Evolutionary conservation across 148 eudicot species (phyloP).

Genomic region (Fagopyrum homotropicum): DNA sequence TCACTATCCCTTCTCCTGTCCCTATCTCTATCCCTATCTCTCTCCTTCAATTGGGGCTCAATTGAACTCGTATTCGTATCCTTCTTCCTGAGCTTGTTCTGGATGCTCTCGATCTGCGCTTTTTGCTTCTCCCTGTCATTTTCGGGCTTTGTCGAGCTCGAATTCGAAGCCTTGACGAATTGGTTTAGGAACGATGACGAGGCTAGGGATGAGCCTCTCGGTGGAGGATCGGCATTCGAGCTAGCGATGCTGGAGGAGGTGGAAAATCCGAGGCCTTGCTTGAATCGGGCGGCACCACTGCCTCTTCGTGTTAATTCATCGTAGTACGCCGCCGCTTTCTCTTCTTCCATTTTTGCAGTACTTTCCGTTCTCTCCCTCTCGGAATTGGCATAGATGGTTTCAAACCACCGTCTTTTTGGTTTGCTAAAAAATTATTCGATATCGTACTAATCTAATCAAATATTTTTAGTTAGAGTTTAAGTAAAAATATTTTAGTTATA

Average conservation of each 20-base stretch:
- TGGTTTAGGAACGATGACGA: slow-evolving; percentile 44
- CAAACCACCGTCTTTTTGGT: background rate
- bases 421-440: background rate
- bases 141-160: slow-evolving; percentile 27
- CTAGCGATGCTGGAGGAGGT: slow-evolving; percentile 15
- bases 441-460: too few species aligned
- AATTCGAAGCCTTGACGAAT: slow-evolving; percentile 65
- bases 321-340: slow-evolving; percentile 83
- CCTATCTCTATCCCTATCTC: slow-evolving; percentile 22
- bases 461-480: too few species aligned
- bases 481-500: too few species aligned
- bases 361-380: background rate
- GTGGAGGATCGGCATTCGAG: slow-evolving; percentile 27
- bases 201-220: slow-evolving; percentile 52
- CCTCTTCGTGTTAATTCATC: slow-evolving; percentile 78
- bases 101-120: slow-evolving; percentile 52
- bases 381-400: background rate
- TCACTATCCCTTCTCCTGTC: slow-evolving; percentile 16
- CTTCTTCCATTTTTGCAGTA: slow-evolving; percentile 66
- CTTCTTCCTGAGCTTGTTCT: slow-evolving; percentile 65
- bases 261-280: slow-evolving; percentile 90
- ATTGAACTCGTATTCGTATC: slow-evolving; percentile 10
- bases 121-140: slow-evolving; percentile 24
- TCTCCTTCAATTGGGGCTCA: slow-evolving; percentile 15
- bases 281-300: slow-evolving; percentile 80